These are phyloP conservation scores for Tetradesmus lagerheimii DNA, from an alignment of 139 green algal genomes.

Conservation along the genomic window DNA sequence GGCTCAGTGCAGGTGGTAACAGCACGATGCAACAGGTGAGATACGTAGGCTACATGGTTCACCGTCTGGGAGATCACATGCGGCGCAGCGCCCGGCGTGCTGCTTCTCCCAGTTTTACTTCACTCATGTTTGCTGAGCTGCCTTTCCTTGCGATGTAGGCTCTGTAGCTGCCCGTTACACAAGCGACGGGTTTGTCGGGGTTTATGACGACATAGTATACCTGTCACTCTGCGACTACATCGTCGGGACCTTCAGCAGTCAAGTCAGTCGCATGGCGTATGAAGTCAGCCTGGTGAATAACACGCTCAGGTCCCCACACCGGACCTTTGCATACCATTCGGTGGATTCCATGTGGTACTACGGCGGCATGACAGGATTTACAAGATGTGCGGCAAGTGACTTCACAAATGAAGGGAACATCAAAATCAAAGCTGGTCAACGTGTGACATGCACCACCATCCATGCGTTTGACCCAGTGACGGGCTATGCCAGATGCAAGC, in stretches of 20 bases:
- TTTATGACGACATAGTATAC: constrained; percentile 46
- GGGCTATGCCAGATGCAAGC: background rate
- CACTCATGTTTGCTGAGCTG: no score
- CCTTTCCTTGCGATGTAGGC: background rate
- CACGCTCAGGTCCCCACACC: background rate
- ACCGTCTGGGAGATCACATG: no score
- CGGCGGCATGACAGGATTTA: background rate
- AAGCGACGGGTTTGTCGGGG: background rate
- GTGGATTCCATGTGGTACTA: constrained; percentile 32
- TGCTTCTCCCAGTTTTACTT: no score
- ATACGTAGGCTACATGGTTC: no score
- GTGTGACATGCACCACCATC: constrained; percentile 3
- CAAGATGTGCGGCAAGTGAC: background rate
- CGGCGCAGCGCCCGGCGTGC: no score
- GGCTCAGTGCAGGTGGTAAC: no score
- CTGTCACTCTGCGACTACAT: constrained; percentile 25
- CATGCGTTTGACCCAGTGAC: background rate
- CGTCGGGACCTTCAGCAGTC: constrained; percentile 43
- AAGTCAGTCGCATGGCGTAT: constrained; percentile 33
- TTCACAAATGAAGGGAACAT: background rate
- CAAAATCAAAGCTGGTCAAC: background rate
- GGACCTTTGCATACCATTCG: constrained; percentile 38
- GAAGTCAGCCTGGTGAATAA: constrained; percentile 35
- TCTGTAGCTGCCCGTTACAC: background rate
- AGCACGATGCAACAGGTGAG: no score